Percentiles rank a stretch among this genome's conserved stretches.
These are phyloP conservation scores for Sporothrix variecibatus DNA, from an alignment of 2,329 filamentous ascomycete genomes.

Conservation along the genomic window DNA sequence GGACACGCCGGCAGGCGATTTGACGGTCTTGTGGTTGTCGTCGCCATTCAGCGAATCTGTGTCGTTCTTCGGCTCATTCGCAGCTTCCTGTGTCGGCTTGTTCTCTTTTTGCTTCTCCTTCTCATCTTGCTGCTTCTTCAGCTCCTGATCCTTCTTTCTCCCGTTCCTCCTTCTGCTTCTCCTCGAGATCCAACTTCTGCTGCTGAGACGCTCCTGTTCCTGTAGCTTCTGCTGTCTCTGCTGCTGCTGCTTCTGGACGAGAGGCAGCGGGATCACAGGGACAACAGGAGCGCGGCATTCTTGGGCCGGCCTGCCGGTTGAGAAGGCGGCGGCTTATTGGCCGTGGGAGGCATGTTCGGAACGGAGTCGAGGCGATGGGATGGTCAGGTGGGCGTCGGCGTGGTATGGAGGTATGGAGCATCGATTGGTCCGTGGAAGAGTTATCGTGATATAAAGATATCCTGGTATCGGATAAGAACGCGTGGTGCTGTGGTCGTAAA, in stretches of 20 bases:
- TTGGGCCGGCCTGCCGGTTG: constrained; percentile 22
- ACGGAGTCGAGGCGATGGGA: background rate
- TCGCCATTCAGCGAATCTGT: background rate
- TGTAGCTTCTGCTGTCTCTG: constrained; percentile 27
- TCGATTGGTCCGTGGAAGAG: background rate
- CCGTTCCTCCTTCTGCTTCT: constrained; percentile 19
- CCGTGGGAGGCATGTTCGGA: constrained; percentile 25
- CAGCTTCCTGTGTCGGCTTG: background rate
- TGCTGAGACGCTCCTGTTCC: constrained; percentile 25
- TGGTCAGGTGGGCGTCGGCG: background rate
- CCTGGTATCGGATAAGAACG: background rate
- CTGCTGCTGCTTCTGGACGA: constrained; percentile 30
- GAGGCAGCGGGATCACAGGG: constrained; percentile 31
- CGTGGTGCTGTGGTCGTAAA: background rate
- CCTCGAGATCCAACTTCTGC: constrained; percentile 8
- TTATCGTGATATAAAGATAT: background rate
- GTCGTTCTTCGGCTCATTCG: background rate
- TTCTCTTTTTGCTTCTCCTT: background rate
- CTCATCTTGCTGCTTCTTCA: constrained; percentile 1
- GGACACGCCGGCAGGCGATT: background rate
- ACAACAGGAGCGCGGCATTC: constrained; percentile 25
- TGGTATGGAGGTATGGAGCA: background rate
- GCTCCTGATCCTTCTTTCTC: constrained; percentile 10
- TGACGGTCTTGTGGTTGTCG: constrained; percentile 8
- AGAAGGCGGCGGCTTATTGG: constrained; percentile 18